Evolutionary conservation across 129 eudicot genomes (phyloP).

Genomic region (Saposhnikovia divaricata): DNA sequence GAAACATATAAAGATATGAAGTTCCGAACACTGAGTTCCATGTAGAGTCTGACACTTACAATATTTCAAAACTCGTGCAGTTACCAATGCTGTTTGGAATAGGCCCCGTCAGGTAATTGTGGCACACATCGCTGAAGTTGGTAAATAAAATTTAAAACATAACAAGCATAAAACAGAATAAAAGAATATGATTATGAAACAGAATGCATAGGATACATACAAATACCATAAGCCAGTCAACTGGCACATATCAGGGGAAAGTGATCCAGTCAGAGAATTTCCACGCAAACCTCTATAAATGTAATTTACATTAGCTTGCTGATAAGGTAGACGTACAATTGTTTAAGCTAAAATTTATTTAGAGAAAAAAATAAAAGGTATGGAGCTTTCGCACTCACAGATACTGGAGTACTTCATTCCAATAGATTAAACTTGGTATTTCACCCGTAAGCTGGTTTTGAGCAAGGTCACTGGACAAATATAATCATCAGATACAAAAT

Average conservation of each 20-base stretch:
- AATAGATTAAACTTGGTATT: constrained; percentile 75
- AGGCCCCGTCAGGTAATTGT: constrained; percentile 60
- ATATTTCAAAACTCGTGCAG: constrained; percentile 80
- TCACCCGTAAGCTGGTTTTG: constrained; percentile 66
- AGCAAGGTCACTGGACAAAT: constrained; percentile 59
- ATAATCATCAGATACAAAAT: not conserved
- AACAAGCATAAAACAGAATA: not conserved
- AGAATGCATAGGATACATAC: constrained; percentile 30
- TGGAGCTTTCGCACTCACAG: constrained; percentile 39
- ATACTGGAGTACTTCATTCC: constrained; percentile 89
- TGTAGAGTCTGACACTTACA: constrained; percentile 39
- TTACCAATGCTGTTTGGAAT: constrained; percentile 88
- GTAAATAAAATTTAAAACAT: not conserved
- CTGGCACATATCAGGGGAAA: constrained; percentile 91
- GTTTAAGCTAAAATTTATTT: too few species aligned
- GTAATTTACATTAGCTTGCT: not conserved
- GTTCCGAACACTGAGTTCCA: not conserved
- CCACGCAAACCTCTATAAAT: constrained; percentile 56
- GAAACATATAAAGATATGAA: not conserved
- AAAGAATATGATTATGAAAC: not conserved
- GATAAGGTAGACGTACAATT: not conserved
- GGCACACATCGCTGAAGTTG: constrained; percentile 57
- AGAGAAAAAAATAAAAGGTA: not conserved
- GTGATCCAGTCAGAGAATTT: too few species aligned
- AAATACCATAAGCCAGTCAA: constrained; percentile 89